Conservation (phyloP, 352 stramenopile genomes). For the Globisporangium takayamanum region DNA sequence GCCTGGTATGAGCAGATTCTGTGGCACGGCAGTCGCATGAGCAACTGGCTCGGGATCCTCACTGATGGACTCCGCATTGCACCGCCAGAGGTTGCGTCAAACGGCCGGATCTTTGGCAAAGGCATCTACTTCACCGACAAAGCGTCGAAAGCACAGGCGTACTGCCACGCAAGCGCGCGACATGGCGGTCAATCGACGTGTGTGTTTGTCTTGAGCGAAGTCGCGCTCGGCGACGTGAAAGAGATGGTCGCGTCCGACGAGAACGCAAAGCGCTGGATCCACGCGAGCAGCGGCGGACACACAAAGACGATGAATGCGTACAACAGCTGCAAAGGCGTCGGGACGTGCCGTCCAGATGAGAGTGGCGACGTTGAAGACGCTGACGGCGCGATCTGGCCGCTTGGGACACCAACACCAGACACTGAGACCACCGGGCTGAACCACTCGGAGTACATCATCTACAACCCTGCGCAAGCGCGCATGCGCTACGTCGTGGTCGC, state of each 20-base stretch:
- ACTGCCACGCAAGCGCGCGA: slow-evolving; percentile 43
- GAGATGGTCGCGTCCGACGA: slow-evolving; percentile 46
- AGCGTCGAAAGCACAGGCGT: slow-evolving; percentile 64
- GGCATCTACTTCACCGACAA: slow-evolving; percentile 88
- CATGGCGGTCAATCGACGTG: slow-evolving; percentile 36
- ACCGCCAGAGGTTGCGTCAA: slow-evolving; percentile 62
- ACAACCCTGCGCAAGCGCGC: slow-evolving; percentile 68
- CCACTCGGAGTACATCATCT: slow-evolving; percentile 86
- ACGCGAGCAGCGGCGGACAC: slow-evolving; percentile 31
- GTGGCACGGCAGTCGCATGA: slow-evolving; percentile 83
- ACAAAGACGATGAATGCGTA: slow-evolving; percentile 25
- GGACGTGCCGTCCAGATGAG: slow-evolving; percentile 47
- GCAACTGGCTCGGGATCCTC: slow-evolving; percentile 84
- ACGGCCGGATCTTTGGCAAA: slow-evolving; percentile 76
- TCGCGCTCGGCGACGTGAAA: slow-evolving; percentile 67
- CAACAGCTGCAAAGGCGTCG: slow-evolving; percentile 64
- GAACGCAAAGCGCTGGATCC: slow-evolving; percentile 41
- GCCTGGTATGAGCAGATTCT: slow-evolving; percentile 50
- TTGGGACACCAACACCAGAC: slow-evolving; percentile 49
- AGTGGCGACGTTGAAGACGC: slow-evolving; percentile 45
- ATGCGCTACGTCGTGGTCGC: slow-evolving; percentile 80
- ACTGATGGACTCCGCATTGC: slow-evolving; percentile 74
- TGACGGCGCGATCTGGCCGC: slow-evolving; percentile 54
- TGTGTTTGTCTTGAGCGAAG: slow-evolving; percentile 56
- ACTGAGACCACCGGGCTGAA: slow-evolving; percentile 48